Evolutionary conservation across 352 stramenopile species (phyloP), one percentile per base, ranked within the genome.

Genomic region (Pythium plurisporium): DNA sequence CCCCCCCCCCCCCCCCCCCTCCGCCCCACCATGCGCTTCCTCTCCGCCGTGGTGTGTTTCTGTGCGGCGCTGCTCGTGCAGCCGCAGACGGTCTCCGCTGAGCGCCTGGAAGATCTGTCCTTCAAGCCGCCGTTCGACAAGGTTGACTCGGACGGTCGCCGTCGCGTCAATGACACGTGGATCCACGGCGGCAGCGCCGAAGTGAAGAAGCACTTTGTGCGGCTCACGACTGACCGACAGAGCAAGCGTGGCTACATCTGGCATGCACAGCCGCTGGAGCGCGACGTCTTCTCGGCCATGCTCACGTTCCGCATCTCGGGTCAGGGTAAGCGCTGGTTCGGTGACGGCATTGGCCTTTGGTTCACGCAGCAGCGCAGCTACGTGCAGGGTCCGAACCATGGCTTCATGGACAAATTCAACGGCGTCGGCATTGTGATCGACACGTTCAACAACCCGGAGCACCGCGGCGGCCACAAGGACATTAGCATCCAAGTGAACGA

Each of bases 171-270:
- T 58, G 76, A 83, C 49, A 85, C 72, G 59, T 94, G 81, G 81
- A 75, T 61, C 25, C 73, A 86, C 53, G 86, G 86, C 49, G 86
- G 83, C 47, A 80, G 72, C 56, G 55, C 86, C 23, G 79, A 91
- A 56, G 73, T 82, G 19, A 93, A 94, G 65, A 91, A 92, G 68
- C 72, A 89, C 70, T 95, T 95, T 61, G 69, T 94, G 36, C 86
- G 86, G 25, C 66, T 95, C n/a, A 95, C 85, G n/a, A 85, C 85
- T 9, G 84, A 95, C 56, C 82, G 85, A 0, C 85, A 95, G 68
- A 93, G 82, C 70, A 92, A 94, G 65, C 73, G 78, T 36, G 85
- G 85, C 0, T 86, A 82, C 55, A n/a, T 95, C 31, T 95, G 85
- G 85, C 70, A 87, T 59, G 81, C 75, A 23, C 64, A 82, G 20